These are phyloP conservation scores for Bryum argenteum DNA, from an alignment of 225 moss, liverwort and hornwort species.

Conservation along the genomic window DNA sequence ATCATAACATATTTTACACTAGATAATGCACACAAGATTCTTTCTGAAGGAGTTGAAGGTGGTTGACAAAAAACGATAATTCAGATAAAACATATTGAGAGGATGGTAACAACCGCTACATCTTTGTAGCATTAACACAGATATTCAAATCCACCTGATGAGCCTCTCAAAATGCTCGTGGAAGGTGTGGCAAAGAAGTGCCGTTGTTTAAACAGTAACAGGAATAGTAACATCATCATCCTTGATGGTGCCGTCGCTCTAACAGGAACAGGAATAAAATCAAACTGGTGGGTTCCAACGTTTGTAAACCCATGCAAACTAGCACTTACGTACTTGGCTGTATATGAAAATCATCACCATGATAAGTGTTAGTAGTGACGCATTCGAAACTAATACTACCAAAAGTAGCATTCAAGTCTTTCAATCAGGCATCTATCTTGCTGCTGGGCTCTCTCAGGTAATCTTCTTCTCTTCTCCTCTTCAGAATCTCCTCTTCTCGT, in stretches of 20 bases:
- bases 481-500: constrained; percentile 69
- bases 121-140: too few species aligned
- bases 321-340: background rate
- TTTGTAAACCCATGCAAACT: background rate
- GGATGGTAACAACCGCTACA: too few species aligned
- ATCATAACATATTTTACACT: too few species aligned
- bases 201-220: background rate
- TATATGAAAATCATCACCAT: background rate
- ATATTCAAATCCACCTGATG: background rate
- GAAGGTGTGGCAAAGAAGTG: background rate
- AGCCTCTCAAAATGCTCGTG: constrained; percentile 14
- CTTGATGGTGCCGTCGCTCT: too few species aligned
- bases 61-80: too few species aligned
- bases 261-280: too few species aligned
- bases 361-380: background rate
- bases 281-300: too few species aligned
- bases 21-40: too few species aligned
- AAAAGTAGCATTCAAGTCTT: background rate
- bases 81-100: too few species aligned
- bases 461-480: background rate
- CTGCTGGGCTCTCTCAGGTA: constrained; percentile 1
- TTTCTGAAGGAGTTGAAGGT: too few species aligned
- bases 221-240: too few species aligned
- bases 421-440: constrained; percentile 12
- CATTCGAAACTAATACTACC: background rate